Evolutionary conservation across 257 asterid genomes (phyloP), one percentile per base, ranked within the genome.

Genomic region (Jacaranda copaia): DNA sequence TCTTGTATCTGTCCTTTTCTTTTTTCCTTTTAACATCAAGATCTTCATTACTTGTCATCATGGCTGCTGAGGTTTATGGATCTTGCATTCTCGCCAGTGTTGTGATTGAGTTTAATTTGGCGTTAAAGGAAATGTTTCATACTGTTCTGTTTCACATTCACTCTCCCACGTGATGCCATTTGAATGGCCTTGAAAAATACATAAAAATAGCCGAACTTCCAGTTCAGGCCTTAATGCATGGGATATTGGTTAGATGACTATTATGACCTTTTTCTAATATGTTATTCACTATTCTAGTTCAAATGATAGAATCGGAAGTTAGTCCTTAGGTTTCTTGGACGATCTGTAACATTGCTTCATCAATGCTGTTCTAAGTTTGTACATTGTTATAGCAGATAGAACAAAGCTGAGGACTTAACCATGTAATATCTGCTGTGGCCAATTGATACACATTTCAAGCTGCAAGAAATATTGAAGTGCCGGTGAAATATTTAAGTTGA

Each of bases 101-200:
- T 55, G 6, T 55, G 25, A 6, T 51, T 51, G 56, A 10, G 59
- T 56, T 42, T 42, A 42, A 6, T 25, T 25, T 25, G 32, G 32
- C 32, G 2, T 25, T 25, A 25, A 25, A 25, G 1, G 1, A 25
- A 25, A 25, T 25, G 32, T 25, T 25, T 25, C 32, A 25, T 25
- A 25, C 32, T 42, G 46, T 40, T 6, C 36, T 43, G 49, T 14
- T 49, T 25, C 32, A 25, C 1, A 25, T 12, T 12, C 16, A 16
- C 20, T 40, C 56, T 13, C 75, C 16, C 65, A 53, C 4, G 19
- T 72, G 77, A 75, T 8, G 76, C 81, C 81, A 77, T 69, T 68
- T 69, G 32, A 58, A n/a, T 77, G 81, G 81, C 76, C 57, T 69
- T 60, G 53, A 62, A 52, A 39, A 73, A 49, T 64, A 70, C 20